These are phyloP conservation scores for Chlamydomonas urium DNA, from an alignment of 139 green algal genomes.

Conservation along the genomic window DNA sequence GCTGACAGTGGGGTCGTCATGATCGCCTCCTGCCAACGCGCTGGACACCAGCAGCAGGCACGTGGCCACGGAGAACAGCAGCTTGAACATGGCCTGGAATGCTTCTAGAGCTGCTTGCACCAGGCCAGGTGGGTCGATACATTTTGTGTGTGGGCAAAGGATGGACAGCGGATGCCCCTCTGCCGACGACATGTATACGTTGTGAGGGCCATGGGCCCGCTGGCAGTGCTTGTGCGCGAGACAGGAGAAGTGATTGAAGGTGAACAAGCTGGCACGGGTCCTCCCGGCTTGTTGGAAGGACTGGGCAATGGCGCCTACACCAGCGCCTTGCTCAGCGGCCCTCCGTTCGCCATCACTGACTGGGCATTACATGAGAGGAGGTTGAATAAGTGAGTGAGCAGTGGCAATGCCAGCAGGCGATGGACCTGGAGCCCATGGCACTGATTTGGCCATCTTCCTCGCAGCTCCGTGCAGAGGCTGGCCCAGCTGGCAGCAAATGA, in stretches of 20 bases:
- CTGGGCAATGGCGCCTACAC: conserved; percentile 1
- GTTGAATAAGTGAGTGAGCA: background rate
- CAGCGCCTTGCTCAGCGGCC: background rate
- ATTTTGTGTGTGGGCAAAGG: background rate
- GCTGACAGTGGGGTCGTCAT: background rate
- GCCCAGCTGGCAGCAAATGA: background rate
- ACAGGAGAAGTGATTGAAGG: background rate
- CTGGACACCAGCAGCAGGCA: background rate
- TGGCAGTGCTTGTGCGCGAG: background rate
- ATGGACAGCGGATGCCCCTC: background rate
- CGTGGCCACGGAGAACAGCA: background rate
- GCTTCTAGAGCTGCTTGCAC: background rate
- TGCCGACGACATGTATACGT: background rate
- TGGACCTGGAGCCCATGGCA: too few species aligned
- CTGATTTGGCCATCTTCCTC: background rate
- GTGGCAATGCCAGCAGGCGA: background rate
- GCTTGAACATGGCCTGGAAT: background rate
- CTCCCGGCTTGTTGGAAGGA: background rate
- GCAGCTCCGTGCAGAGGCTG: background rate
- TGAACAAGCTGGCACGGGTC: background rate
- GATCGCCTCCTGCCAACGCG: background rate
- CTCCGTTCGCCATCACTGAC: background rate
- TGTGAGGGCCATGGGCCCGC: background rate
- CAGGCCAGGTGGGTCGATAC: background rate
- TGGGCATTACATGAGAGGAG: conserved; percentile 2